These are phyloP conservation scores for Alternaria panax DNA, from an alignment of 2,329 filamentous ascomycete genomes.

Conservation along the genomic window DNA sequence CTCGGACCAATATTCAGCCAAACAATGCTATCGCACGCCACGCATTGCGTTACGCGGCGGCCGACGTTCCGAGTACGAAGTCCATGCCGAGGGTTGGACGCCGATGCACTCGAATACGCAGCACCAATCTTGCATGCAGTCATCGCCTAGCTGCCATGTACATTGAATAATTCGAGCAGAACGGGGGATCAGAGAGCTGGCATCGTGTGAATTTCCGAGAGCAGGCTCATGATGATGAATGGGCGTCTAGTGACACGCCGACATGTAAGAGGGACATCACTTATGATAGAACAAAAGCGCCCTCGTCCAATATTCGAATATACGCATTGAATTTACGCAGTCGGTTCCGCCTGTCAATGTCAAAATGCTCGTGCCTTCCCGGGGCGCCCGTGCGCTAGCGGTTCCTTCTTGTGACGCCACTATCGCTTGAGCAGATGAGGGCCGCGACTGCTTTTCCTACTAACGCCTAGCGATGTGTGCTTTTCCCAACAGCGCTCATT, in stretches of 20 bases:
- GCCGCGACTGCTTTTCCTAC: not conserved
- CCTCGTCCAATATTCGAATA: constrained; percentile 21
- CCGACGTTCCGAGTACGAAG: constrained; percentile 1
- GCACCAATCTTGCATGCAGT: not conserved
- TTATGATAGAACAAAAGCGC: constrained; percentile 20
- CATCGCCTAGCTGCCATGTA: not conserved
- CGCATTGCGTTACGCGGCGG: not conserved
- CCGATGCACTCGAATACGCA: not conserved
- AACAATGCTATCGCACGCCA: constrained; percentile 2
- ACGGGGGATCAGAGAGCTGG: not conserved
- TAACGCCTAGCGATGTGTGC: not conserved
- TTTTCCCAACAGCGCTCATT: not conserved
- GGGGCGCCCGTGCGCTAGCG: not conserved
- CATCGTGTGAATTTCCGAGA: not conserved
- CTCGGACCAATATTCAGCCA: constrained; percentile 1
- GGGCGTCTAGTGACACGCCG: constrained; percentile 22
- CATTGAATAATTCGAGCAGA: not conserved
- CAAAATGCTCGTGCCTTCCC: not conserved
- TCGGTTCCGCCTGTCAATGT: constrained; percentile 1
- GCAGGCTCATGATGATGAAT: constrained; percentile 25
- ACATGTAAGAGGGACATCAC: not conserved
- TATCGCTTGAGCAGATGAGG: not conserved
- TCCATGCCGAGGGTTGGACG: not conserved
- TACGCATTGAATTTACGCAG: constrained; percentile 17
- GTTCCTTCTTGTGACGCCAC: not conserved